Conservation (phyloP, 1,284 basidiomycete genomes). For the Lentinus polychrous region DNA sequence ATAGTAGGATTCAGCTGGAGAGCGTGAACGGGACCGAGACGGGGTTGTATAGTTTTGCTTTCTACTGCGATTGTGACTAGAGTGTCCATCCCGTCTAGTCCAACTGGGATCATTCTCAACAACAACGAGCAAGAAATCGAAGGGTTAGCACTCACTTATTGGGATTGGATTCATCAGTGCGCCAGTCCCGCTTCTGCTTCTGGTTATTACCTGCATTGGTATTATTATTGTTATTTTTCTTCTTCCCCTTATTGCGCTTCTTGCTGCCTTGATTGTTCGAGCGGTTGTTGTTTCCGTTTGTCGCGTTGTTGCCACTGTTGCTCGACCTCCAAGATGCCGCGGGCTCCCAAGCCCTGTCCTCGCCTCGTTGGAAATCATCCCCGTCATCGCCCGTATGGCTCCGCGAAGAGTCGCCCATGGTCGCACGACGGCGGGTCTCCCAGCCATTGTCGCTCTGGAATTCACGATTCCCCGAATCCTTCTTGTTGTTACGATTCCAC, state of each 20-base stretch:
- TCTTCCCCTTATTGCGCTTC: conserved; percentile 28
- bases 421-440: conserved; percentile 27
- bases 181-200: conserved; percentile 46
- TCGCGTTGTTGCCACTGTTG: conserved; percentile 21
- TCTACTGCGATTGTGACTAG: conserved; percentile 22
- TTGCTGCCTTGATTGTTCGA: conserved; percentile 4
- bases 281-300: conserved; percentile 21
- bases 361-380: conserved; percentile 23
- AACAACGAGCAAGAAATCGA: conserved; percentile 9
- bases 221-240: conserved; percentile 27
- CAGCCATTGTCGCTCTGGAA: conserved; percentile 30
- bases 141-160: conserved; percentile 54
- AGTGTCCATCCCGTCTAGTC: conserved; percentile 25
- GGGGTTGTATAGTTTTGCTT: conserved; percentile 50
- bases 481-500: conserved; percentile 7
- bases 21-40: conserved; percentile 31
- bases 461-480: conserved; percentile 10
- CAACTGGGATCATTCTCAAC: conserved; percentile 20
- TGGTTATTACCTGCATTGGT: conserved; percentile 25
- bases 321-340: conserved; percentile 51
- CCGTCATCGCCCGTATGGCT: conserved; percentile 16
- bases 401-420: conserved; percentile 8
- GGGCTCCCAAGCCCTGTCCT: conserved; percentile 52
- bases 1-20: conserved; percentile 57
- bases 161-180: conserved; percentile 52